phyloP scores from a whole-genome alignment of 495 filamentous ascomycete genomes.

The Sordaria brevicollis region DNA sequence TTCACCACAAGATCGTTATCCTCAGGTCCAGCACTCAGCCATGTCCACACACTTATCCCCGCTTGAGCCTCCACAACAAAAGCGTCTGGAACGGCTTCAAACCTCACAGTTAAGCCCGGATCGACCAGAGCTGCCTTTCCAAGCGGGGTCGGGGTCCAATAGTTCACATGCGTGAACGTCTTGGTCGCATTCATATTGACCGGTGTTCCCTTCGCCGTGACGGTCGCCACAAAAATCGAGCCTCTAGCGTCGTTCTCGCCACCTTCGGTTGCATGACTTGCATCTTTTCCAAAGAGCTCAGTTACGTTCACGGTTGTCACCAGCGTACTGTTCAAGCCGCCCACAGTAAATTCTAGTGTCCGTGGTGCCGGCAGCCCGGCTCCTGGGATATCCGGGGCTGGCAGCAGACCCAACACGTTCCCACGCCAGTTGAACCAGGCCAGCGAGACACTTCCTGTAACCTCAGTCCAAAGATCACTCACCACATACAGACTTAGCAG shows the following conservation, averaged over 20 bases:
- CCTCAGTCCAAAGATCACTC: slow-evolving; percentile 41
- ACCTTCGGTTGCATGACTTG: slow-evolving; percentile 16
- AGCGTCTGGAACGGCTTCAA: slow-evolving; percentile 22
- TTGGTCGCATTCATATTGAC: slow-evolving; percentile 40
- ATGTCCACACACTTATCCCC: slow-evolving; percentile 56
- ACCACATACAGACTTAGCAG: slow-evolving; percentile 51
- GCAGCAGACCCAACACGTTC: background rate
- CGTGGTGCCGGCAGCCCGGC: background rate
- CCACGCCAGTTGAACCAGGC: slow-evolving; percentile 23
- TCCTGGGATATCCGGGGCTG: background rate
- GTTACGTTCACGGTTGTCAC: slow-evolving; percentile 35
- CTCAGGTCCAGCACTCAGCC: slow-evolving; percentile 46
- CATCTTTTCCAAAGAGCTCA: slow-evolving; percentile 1
- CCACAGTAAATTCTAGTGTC: slow-evolving; percentile 39
- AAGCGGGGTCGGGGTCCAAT: slow-evolving; percentile 43
- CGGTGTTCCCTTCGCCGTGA: slow-evolving; percentile 41
- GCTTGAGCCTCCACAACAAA: slow-evolving; percentile 49
- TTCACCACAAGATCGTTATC: slow-evolving; percentile 43
- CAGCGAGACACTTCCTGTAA: slow-evolving; percentile 14
- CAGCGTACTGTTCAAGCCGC: slow-evolving; percentile 50
- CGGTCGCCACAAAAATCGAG: slow-evolving; percentile 44
- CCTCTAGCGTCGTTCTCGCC: slow-evolving; percentile 25
- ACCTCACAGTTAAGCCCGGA: slow-evolving; percentile 40
- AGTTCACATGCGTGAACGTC: slow-evolving; percentile 47
- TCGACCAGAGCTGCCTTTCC: slow-evolving; percentile 45